Evolutionary conservation across 257 asterid species (phyloP), one percentile per base, ranked within the genome.

Genomic region (Scutellaria galericulata): DNA sequence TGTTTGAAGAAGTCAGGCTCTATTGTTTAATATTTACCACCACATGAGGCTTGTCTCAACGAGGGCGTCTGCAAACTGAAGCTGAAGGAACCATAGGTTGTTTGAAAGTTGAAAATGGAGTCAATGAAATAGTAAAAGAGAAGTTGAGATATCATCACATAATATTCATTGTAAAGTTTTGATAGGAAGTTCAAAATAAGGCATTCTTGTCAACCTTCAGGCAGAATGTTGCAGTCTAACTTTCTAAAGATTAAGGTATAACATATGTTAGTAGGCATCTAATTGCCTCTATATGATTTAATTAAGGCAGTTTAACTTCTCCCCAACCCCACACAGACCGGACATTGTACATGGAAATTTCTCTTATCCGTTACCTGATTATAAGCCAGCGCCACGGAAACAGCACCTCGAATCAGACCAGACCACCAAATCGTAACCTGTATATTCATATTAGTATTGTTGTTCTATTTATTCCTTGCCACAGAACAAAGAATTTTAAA

Each of bases 371-470:
- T 63, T 69, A 89, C 97, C 93, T 92, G 95, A 79, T 85, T 88
- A 80, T 92, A 89, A 76, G 91, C 91, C 70, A 91, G 68, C 7
- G 97, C 96, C 91, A 91, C 81, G 10, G 96, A 89, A 15, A 91
- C 95, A 11, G 97, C 89, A 7, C 97, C 97, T 61, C 97, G 85
- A 88, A 85, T 89, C 40, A 91, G 83, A 74, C 97, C 97, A 79
- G 96, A 86, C 96, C 96, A 90, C 90, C 92, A 90, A 71, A 90
- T 80, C 48, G 84, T 83, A 46, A 83, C 78, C 96, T 90, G 84
- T 66, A 41, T 42, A 63, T 50, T 39, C 35, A 40, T 61, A 22
- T 61, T 13, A 18, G 12, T 20, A 11, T 8, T 11, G n/a, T 11
- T 7, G 7, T 39, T 3, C 40, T 20, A 0, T 55, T 24, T 11